Conservation (phyloP, 805 yeast genomes). For the Alloascoidea africana region DNA sequence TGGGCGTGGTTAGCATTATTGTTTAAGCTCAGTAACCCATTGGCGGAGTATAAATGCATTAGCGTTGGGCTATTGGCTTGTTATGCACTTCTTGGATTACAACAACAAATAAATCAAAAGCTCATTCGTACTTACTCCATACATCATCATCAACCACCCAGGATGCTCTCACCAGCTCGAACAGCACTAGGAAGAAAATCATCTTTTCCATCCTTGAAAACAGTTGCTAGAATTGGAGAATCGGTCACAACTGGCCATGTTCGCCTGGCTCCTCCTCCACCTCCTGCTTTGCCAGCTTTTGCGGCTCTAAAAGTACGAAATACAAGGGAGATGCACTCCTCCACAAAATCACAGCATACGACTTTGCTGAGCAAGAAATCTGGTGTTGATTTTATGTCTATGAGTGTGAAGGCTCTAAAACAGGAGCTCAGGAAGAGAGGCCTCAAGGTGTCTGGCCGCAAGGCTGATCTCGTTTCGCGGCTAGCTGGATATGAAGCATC, state of each 20-base stretch:
- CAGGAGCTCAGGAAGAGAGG: slow-evolving; percentile 46
- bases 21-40: no score
- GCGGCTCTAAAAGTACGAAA: slow-evolving; percentile 2
- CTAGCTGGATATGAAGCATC: slow-evolving; percentile 12
- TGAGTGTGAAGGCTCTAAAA: slow-evolving; percentile 41
- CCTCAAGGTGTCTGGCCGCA: slow-evolving; percentile 44
- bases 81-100: no score
- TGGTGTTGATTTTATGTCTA: slow-evolving; percentile 13
- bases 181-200: slow-evolving; percentile 6
- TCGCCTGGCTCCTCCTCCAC: no score
- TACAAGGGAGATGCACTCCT: slow-evolving; percentile 1
- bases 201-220: slow-evolving; percentile 2
- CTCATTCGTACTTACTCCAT: no score
- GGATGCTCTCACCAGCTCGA: slow-evolving; percentile 5
- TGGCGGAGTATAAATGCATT: no score
- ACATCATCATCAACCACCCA: slow-evolving; percentile 6
- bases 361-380: neutral
- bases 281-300: no score
- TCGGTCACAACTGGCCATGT: no score
- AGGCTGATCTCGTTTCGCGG: slow-evolving; percentile 35
- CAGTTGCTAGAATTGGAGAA: no score
- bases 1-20: no score
- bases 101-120: no score
- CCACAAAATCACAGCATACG: neutral
- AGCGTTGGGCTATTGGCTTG: no score